Conservation (phyloP, 2,329 filamentous ascomycete genomes). For the Ophiostoma tasmaniense region DNA sequence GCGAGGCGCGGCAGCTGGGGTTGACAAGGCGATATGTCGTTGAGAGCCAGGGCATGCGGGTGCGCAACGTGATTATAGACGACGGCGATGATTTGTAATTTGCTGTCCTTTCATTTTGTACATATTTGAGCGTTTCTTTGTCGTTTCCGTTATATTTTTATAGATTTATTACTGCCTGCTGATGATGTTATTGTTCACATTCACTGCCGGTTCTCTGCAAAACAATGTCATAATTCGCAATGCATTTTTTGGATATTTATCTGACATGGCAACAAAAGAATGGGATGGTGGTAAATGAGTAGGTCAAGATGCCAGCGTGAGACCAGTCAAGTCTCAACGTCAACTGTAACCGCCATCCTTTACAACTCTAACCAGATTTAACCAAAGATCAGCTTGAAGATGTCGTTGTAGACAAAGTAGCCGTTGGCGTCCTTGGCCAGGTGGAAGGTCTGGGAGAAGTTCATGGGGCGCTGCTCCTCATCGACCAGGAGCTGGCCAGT, state of each 20-base stretch:
- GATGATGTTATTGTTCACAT: not conserved
- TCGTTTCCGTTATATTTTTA: not conserved
- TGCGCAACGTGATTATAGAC: conserved; percentile 67
- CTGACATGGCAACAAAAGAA: conserved; percentile 5
- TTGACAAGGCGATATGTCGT: conserved; percentile 72
- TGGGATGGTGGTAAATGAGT: not conserved
- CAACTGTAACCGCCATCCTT: not conserved
- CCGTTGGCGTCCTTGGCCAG: conserved; percentile 59
- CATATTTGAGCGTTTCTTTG: not conserved
- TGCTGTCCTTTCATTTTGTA: not conserved
- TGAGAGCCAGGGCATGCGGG: conserved; percentile 68
- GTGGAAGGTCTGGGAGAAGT: conserved; percentile 85
- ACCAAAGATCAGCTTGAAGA: conserved; percentile 82
- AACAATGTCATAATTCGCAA: conserved; percentile 5
- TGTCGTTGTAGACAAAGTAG: conserved; percentile 87
- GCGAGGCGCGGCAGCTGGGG: conserved; percentile 57
- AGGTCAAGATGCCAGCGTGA: not conserved
- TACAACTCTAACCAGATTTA: conserved; percentile 26
- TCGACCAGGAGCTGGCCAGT: conserved; percentile 83
- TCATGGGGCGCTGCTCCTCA: conserved; percentile 78
- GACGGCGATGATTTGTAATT: conserved; percentile 25
- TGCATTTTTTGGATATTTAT: conserved; percentile 10
- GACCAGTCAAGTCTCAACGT: not conserved
- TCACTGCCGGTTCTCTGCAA: not conserved
- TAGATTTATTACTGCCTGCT: not conserved